Evolutionary conservation across 2,329 filamentous ascomycete genomes (phyloP).

Genomic region (Hypoxylon sp.): DNA sequence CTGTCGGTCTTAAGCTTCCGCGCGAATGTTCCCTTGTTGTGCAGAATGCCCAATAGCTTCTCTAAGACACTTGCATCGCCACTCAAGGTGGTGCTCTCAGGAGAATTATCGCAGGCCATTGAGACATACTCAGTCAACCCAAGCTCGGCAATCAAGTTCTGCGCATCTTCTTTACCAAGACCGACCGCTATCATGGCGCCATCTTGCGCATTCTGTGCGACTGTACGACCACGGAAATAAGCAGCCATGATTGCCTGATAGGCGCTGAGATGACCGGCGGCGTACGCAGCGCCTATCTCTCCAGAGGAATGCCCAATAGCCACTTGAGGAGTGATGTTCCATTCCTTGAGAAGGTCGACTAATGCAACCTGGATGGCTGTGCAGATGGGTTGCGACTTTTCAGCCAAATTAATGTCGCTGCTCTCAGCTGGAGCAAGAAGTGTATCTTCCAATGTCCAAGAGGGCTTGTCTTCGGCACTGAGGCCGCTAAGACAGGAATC

Average conservation of each 20-base stretch:
- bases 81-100: conserved; percentile 9
- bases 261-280: conserved; percentile 49
- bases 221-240: conserved; percentile 35
- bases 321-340: conserved; percentile 24
- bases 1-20: conserved; percentile 10
- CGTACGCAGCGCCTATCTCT: conserved; percentile 59
- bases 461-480: not conserved
- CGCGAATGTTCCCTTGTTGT: not conserved
- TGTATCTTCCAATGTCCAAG: not conserved
- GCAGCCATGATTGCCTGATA: conserved; percentile 27
- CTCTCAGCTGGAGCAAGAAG: not conserved
- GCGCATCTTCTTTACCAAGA: not conserved
- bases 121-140: not conserved
- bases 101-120: conserved; percentile 20
- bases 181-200: conserved; percentile 43
- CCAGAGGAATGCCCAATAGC: conserved; percentile 50
- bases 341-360: conserved; percentile 8
- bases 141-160: not conserved
- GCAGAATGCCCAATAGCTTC: not conserved
- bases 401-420: conserved; percentile 28
- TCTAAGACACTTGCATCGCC: not conserved
- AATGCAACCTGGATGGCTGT: not conserved
- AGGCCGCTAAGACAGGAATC: conserved; percentile 1
- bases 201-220: not conserved
- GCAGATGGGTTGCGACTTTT: not conserved